Base-by-base conservation (phyloP, 1,284 basidiomycete genomes). In the Cerioporus squamosus region DNA sequence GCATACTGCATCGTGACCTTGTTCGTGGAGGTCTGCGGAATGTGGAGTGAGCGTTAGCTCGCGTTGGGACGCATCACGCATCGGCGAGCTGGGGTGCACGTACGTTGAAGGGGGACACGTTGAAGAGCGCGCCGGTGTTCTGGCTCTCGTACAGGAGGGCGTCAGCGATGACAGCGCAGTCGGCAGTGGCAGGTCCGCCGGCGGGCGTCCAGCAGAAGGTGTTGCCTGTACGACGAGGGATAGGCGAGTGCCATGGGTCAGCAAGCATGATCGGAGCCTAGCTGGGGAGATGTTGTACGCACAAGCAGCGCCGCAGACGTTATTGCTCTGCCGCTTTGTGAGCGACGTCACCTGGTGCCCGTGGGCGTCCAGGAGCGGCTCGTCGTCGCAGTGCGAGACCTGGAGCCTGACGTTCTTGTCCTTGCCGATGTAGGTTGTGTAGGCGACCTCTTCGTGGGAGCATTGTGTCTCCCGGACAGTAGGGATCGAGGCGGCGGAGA, bases 141-240 rank as follows among this genome's bases (percentile, higher is more conserved):
- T 81, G 73, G 54, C 73, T 76, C 51, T 80, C 76, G 61, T 74
- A 83, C 9, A 74, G 71, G 52, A 81, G 59, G 1, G 80, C 79
- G 57, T 80, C 78, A 1, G 79, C 75, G 57, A 82, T 81, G 57
- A 81, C 70, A 64, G 75, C 67, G 60, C 79, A 81, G 42, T 82
- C 78, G 54, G 77, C 76, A 3, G 76, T 75, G 62, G 78, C 70
- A 5, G 80, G 80, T 40, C 77, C 80, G 63, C 78, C 78, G 15
- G 77, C 59, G 3, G 78, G 77, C 22, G 62, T 64, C 70, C 77
- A 80, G 66, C 77, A 81, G 67, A 74, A 75, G 8, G 76, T 79
- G 54, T 59, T 65, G 57, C 78, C 77, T 80, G 20, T 4, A 42
- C 12, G 20, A 18, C 5, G 12, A 22, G 12, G 8, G n/a, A 42